These are phyloP conservation scores for Dioscorea zingiberensis DNA, from an alignment of 106 monocot species.

Conservation along the genomic window DNA sequence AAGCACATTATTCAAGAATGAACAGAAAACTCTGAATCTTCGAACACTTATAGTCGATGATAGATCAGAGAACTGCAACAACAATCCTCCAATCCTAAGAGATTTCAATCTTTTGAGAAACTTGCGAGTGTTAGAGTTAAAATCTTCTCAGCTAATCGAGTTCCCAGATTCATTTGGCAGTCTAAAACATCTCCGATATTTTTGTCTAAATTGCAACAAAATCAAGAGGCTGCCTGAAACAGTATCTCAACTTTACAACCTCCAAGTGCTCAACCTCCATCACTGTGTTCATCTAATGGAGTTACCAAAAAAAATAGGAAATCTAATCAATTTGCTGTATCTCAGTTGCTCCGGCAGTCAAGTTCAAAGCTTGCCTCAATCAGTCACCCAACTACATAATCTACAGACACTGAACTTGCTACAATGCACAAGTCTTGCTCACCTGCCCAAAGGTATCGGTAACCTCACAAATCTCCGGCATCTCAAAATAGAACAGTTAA, in stretches of 20 bases:
- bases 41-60: too few species aligned
- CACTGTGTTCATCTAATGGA: too few species aligned
- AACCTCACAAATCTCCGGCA: not conserved
- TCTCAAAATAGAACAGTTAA: not conserved
- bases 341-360: not conserved
- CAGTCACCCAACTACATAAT: not conserved
- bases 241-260: not conserved
- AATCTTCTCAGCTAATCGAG: not conserved
- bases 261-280: not conserved
- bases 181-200: not conserved
- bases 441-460: not conserved
- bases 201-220: not conserved
- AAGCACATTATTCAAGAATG: not conserved
- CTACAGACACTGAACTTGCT: not conserved
- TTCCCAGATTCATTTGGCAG: conserved; percentile 1
- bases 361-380: not conserved
- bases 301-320: not conserved
- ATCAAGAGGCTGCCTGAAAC: conserved; percentile 1
- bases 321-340: not conserved
- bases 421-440: not conserved
- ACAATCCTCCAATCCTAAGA: too few species aligned
- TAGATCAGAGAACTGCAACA: too few species aligned
- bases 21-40: too few species aligned
- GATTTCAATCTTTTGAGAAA: too few species aligned
- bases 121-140: not conserved